Base-by-base conservation (phyloP, 371 early-diverging fungal species). In the Lichtheimia ramosa region DNA sequence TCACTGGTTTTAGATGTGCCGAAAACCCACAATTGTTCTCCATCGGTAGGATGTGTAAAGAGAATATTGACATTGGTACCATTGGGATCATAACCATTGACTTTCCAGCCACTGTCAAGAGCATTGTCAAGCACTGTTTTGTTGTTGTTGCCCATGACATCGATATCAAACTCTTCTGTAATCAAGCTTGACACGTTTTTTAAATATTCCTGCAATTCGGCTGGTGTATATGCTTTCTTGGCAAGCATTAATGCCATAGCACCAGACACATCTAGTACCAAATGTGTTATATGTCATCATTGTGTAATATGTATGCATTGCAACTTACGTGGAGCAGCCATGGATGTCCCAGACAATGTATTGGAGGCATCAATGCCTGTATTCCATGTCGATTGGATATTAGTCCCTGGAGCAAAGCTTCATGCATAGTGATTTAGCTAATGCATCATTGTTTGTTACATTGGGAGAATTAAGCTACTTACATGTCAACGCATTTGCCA, bases 401-500 rank as follows among this genome's bases (percentile, higher is more conserved):
- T 83, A 0, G 91, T 86, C 21, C 97, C 96, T 6, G 87, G 87
- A 1, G 94, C 93, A 68, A 56, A 74, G 20, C 73, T 78, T 48
- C 42, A 21, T 12, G 58, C 43, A 7, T 7, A 16, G 0, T 41
- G 23, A 55, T 16, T 40, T 34, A 53, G 34, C 6, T 2, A 8
- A 16, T 46, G 46, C 46, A 34, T 34, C 34, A 34, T 34, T 34
- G 18, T 34, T 14, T 54, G 18, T 27, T 12, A 25, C 39, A 34
- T 15, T 14, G 18, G 15, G n/a, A 18, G 18, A 57, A 40, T 46
- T 51, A 27, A 25, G 24, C 80, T n/a, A n/a, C n/a, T 84, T 72
- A 81, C 73, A 93, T 74, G 61, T 92, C 89, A 18, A 93, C 93
- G 67, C 94, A 93, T 20, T 70, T 75, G 3, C 95, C 96, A 58